Base-by-base conservation (phyloP, 805 yeast genomes). In the Cyberlindnera sargentensis region DNA sequence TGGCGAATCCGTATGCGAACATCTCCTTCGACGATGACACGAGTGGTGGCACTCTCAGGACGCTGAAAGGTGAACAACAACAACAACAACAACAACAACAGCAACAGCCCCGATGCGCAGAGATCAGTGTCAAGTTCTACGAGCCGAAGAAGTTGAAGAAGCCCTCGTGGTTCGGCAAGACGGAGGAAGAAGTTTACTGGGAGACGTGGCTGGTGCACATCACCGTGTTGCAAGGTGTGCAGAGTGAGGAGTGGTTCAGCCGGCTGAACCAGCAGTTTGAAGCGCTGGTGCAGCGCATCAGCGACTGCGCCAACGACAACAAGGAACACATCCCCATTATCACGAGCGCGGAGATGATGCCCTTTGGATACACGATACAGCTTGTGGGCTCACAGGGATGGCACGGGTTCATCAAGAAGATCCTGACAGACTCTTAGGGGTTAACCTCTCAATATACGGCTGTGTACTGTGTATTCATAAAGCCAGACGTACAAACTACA, bases 301-400 rank as follows among this genome's bases (percentile, higher is more conserved):
- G 71, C 31, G 71, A 73, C 11, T 60, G 65, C n/a, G 77, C 70
- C 11, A 84, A 82, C 52, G 53, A 57, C 6, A 70, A 80, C 53
- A 81, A 77, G 53, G 75, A 70, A 39, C 89, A 82, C 51, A 78
- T 86, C 3, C 95, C 95, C 3, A 84, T 86, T 1, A 82, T 85
- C 25, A 75, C 82, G 15, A 73, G 85, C 2, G 65, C 79, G 11
- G 88, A 82, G 3, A 64, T 73, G 28, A 64, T 79, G 8, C 91
- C 93, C 3, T 85, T 85, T 54, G 86, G 76, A 0, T 76, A 71
- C 50, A 62, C 63, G 37, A 65, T 78, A 3, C 36, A 28, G 28
- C 31, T 47, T 3, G 46, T 48, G 5, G 61, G 61, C 28, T 53
- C 57, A 23, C 59, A 51, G 11, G 49, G 55, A 6, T 58, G 64